Conservation (phyloP, 208 protist species). For the Wallacemonas sp. region DNA sequence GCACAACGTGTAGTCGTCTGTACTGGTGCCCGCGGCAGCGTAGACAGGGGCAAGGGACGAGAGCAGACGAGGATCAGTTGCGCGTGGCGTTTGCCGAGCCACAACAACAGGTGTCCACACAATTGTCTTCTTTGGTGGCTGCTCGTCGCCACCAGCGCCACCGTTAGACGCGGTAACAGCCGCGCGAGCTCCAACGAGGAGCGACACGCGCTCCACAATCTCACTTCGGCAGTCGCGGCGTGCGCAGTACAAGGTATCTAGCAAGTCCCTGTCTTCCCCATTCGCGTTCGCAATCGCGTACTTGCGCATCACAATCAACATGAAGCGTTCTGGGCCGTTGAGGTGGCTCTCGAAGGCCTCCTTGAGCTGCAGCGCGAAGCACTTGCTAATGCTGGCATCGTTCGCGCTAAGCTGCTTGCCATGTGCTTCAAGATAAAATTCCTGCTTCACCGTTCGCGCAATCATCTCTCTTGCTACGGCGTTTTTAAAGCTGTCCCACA, state of each 20-base stretch:
- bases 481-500: conserved; percentile 20
- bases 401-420: conserved; percentile 27
- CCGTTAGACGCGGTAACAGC: too few species aligned
- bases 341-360: conserved; percentile 23
- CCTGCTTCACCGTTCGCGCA: conserved; percentile 45
- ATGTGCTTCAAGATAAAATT: conserved; percentile 45
- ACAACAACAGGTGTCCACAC: conserved; percentile 36
- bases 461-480: conserved; percentile 48
- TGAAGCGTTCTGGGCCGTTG: conserved; percentile 16
- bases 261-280: conserved; percentile 28
- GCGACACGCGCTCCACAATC: conserved; percentile 31
- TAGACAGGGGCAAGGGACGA: conserved; percentile 23
- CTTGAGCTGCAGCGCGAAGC: conserved; percentile 25
- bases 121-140: conserved; percentile 16
- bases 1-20: conserved; percentile 21
- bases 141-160: not conserved
- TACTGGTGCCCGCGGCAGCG: not conserved
- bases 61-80: conserved; percentile 26
- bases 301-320: conserved; percentile 35
- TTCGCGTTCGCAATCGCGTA: conserved; percentile 33
- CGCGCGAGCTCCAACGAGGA: conserved; percentile 30
- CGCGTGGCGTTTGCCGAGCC: conserved; percentile 27
- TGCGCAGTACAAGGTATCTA: conserved; percentile 15
- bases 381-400: conserved; percentile 27
- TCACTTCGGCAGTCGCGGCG: conserved; percentile 15